Base-by-base conservation (phyloP, 2,329 filamentous ascomycete genomes). In the Monilinia vaccinii-corymbosi region DNA sequence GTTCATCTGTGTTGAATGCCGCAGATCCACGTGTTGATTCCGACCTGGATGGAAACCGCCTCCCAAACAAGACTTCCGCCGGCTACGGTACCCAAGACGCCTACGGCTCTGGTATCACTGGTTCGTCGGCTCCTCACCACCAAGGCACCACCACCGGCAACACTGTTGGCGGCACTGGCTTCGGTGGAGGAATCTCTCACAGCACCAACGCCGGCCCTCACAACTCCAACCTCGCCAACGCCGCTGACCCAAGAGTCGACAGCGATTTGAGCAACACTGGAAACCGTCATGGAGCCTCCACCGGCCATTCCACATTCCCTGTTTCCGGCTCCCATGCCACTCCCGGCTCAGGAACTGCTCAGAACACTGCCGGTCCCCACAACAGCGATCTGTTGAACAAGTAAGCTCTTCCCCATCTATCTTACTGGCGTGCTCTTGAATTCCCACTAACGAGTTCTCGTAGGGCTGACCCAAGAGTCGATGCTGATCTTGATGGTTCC, bases 311-410 rank as follows among this genome's bases (percentile, higher is more conserved):
- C 16, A 55, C 68, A 23, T 57, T 70, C 72, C 76, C 68, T 16
- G 63, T 64, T 34, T 63, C 65, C 0, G 69, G 69, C 2, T 63
- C 62, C n/a, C 70, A 72, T 40, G 69, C 67, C 8, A 71, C 70
- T 6, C 62, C 64, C 18, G 66, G 73, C 31, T 66, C 65, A 25
- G 71, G 70, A 56, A 68, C 67, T 45, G 76, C 78, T 1, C 68
- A 75, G 60, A 73, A 77, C 69, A 80, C 77, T 0, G 77, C 77
- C 34, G 77, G 79, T 21, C 78, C 78, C 13, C 81, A 84, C 74
- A 78, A 78, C 72, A 75, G 71, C 38, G 78, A 83, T 66, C 61
- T 78, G 42, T 4, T 77, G 65, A 84, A 84, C 76, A 83, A 82
- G 74, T 59, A 55, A 55, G 49, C 34, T 10, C 4, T 34, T 0